Evolutionary conservation across 2,329 filamentous ascomycete species (phyloP).

Genomic region (Colletotrichum somersetense): DNA sequence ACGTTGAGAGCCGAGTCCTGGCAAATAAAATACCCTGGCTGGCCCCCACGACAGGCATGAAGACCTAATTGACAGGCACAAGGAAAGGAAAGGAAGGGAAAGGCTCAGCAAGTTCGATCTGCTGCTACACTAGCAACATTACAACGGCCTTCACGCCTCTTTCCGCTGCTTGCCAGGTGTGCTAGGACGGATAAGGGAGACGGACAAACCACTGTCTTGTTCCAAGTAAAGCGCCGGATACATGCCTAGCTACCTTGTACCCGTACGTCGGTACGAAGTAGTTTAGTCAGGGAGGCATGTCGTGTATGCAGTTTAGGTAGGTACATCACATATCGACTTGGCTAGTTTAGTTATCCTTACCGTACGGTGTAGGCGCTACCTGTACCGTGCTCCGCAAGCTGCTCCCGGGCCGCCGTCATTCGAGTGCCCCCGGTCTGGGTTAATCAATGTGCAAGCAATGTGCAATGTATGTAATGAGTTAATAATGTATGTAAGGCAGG

Average conservation of each 20-base stretch:
- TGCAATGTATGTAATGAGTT: background rate
- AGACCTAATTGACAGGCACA: conserved; percentile 20
- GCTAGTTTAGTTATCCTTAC: too few species aligned
- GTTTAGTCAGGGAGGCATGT: too few species aligned
- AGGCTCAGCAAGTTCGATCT: conserved; percentile 4
- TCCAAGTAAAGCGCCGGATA: background rate
- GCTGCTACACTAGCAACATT: background rate
- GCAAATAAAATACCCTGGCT: conserved; percentile 26
- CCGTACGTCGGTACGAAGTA: too few species aligned
- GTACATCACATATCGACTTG: background rate
- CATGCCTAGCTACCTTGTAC: background rate
- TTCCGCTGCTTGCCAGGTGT: background rate
- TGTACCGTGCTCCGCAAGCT: background rate
- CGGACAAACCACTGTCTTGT: background rate
- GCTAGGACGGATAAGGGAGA: conserved; percentile 2
- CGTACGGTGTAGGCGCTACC: too few species aligned
- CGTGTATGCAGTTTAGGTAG: background rate
- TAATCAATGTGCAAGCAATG: conserved; percentile 5
- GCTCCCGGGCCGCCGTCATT: background rate
- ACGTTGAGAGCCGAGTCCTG: conserved; percentile 10
- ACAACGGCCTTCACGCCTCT: conserved; percentile 8
- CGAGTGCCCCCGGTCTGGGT: background rate
- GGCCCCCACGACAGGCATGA: conserved; percentile 23
- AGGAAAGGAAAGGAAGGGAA: too few species aligned
- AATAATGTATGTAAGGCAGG: too few species aligned